Percentiles rank a stretch among this genome's conserved stretches.
Conservation (phyloP, 2,329 filamentous ascomycete genomes). For the Fusarium torreyae region DNA sequence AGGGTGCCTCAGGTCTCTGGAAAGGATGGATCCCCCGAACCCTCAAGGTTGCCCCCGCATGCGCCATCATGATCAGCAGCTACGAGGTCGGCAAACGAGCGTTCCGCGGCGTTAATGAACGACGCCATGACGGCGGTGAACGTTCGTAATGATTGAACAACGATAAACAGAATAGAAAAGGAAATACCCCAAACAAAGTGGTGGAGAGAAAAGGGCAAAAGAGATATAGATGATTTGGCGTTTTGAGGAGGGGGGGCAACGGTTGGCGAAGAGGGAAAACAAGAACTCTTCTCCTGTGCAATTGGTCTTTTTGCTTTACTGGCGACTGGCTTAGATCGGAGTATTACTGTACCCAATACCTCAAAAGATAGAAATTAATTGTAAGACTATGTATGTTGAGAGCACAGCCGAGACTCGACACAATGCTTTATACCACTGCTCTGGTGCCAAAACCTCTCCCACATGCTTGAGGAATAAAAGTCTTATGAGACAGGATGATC, state of each 20-base stretch:
- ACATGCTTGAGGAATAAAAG: too few species aligned
- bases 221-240: constrained; percentile 41
- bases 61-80: constrained; percentile 99
- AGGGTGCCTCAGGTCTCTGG: constrained; percentile 87
- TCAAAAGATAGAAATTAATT: constrained; percentile 45
- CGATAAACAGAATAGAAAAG: constrained; percentile 17
- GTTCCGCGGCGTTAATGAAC: constrained; percentile 81
- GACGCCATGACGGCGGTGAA: constrained; percentile 30
- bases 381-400: constrained; percentile 42
- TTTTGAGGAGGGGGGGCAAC: constrained; percentile 27
- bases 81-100: constrained; percentile 96
- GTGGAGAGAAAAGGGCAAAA: constrained; percentile 2
- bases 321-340: constrained; percentile 39
- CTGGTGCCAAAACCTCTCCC: too few species aligned
- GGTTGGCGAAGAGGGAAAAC: constrained; percentile 13
- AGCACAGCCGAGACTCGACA: not conserved
- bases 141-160: constrained; percentile 24
- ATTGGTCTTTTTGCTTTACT: constrained; percentile 13
- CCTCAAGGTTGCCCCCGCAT: constrained; percentile 94
- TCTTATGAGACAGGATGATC: too few species aligned
- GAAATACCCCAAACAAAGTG: constrained; percentile 23
- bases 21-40: constrained; percentile 92
- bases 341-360: constrained; percentile 33
- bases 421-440: not conserved
- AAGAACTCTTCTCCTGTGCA: constrained; percentile 36